Conservation (phyloP, 257 asterid species). For the Rauvolfia tetraphylla region DNA sequence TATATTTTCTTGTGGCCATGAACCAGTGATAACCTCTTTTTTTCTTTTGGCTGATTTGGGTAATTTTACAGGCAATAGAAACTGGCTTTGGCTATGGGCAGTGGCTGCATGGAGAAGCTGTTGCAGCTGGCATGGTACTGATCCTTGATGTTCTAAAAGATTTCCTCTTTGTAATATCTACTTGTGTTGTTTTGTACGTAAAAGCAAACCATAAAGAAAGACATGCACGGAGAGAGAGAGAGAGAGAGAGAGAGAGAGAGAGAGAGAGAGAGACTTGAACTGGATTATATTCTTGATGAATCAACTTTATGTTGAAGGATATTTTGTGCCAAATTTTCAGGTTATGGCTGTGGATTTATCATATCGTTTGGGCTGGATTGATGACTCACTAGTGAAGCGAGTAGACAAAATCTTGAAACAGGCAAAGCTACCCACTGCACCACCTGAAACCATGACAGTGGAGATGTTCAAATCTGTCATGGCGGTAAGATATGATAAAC, state of each 20-base stretch:
- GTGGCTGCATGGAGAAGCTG: slow-evolving; percentile 99
- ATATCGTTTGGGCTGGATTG: slow-evolving; percentile 90
- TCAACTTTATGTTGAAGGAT: slow-evolving; percentile 6
- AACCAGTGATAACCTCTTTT: neutral
- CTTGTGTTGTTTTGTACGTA: neutral
- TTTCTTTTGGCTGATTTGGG: slow-evolving; percentile 6
- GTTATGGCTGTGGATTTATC: slow-evolving; percentile 99
- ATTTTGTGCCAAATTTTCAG: slow-evolving; percentile 35
- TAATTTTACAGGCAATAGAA: slow-evolving; percentile 84
- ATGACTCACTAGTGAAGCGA: slow-evolving; percentile 69
- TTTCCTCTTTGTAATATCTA: neutral
- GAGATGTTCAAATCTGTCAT: slow-evolving; percentile 91
- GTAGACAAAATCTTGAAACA: slow-evolving; percentile 55
- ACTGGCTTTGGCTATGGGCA: slow-evolving; percentile 88
- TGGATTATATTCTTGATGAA: neutral
- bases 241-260: no score
- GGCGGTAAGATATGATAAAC: slow-evolving; percentile 64
- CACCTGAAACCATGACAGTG: slow-evolving; percentile 75
- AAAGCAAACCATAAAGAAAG: slow-evolving; percentile 1
- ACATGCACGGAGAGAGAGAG: no score
- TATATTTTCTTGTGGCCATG: neutral
- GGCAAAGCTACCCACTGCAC: slow-evolving; percentile 80
- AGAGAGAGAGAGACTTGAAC: no score
- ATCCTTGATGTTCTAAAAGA: neutral
- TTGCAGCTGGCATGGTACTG: slow-evolving; percentile 89